These are phyloP conservation scores for Yamadazyma buinensis DNA, from an alignment of 1,139 yeast species.

Conservation along the genomic window DNA sequence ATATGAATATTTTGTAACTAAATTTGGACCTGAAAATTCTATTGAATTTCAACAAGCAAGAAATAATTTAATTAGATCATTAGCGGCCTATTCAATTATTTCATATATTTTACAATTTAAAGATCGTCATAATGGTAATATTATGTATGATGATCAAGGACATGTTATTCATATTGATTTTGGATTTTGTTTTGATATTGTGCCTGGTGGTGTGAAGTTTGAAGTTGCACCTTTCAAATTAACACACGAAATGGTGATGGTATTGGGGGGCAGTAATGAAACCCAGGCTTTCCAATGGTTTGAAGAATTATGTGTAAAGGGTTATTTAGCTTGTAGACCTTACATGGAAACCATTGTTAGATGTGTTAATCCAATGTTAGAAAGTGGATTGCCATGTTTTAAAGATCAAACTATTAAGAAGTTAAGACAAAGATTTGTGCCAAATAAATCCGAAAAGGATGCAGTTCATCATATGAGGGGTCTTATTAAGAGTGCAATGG, in stretches of 20 bases:
- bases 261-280: conserved; percentile 81
- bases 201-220: conserved; percentile 97
- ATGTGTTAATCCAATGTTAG: conserved; percentile 89
- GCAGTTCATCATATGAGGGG: conserved; percentile 77
- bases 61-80: conserved; percentile 85
- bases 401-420: conserved; percentile 79
- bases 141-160: conserved; percentile 96
- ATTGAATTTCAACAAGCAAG: conserved; percentile 89
- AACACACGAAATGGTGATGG: conserved; percentile 93
- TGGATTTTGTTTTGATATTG: conserved; percentile 98
- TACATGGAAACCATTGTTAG: conserved; percentile 83
- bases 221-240: conserved; percentile 97
- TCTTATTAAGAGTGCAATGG: conserved; percentile 77
- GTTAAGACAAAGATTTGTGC: conserved; percentile 74
- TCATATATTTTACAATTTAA: conserved; percentile 91
- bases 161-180: conserved; percentile 95
- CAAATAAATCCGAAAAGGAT: conserved; percentile 76
- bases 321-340: conserved; percentile 85
- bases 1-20: conserved; percentile 86
- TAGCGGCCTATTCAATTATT: conserved; percentile 94
- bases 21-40: conserved; percentile 90
- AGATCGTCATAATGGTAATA: conserved; percentile 98
- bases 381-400: conserved; percentile 94
- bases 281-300: conserved; percentile 93
- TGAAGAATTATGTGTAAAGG: conserved; percentile 92